These are phyloP conservation scores for Nothophaeocryptopus gaeumannii DNA, from an alignment of 2,329 filamentous ascomycete genomes.

Conservation along the genomic window DNA sequence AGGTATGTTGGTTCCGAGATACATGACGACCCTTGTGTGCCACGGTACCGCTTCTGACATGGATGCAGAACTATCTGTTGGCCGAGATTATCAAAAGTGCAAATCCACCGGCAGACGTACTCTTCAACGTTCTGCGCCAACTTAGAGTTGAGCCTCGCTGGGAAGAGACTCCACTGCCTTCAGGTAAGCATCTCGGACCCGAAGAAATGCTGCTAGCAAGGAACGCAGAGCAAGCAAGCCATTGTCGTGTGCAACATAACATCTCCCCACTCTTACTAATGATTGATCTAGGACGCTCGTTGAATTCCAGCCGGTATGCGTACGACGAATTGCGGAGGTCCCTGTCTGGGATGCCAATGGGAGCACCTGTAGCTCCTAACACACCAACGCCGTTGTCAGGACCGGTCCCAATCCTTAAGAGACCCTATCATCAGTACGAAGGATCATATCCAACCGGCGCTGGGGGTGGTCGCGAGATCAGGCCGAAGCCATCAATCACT, in stretches of 20 bases:
- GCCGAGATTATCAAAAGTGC: conserved; percentile 53
- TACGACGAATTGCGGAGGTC: conserved; percentile 32
- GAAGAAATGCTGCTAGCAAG: background rate
- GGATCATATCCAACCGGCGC: conserved; percentile 25
- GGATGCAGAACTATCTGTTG: conserved; percentile 42
- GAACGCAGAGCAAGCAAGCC: conserved; percentile 8
- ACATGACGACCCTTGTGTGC: conserved; percentile 15
- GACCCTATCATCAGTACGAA: conserved; percentile 29
- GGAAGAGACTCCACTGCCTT: conserved; percentile 50
- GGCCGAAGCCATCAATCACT: conserved; percentile 42
- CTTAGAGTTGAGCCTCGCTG: conserved; percentile 46
- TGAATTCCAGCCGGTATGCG: conserved; percentile 32
- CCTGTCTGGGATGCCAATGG: conserved; percentile 18
- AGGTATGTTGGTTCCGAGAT: conserved; percentile 35
- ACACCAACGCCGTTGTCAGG: conserved; percentile 30
- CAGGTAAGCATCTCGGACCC: conserved; percentile 40
- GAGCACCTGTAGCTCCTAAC: conserved; percentile 21
- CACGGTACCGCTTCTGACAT: conserved; percentile 17
- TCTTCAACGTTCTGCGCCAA: conserved; percentile 46
- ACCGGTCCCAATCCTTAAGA: conserved; percentile 26
- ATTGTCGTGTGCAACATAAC: background rate
- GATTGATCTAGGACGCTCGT: conserved; percentile 32
- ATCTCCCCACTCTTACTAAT: background rate
- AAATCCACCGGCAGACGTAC: conserved; percentile 42
- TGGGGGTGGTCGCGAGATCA: conserved; percentile 42